phyloP scores from a whole-genome alignment of 2,329 filamentous ascomycete species.

The Venturia asperata region DNA sequence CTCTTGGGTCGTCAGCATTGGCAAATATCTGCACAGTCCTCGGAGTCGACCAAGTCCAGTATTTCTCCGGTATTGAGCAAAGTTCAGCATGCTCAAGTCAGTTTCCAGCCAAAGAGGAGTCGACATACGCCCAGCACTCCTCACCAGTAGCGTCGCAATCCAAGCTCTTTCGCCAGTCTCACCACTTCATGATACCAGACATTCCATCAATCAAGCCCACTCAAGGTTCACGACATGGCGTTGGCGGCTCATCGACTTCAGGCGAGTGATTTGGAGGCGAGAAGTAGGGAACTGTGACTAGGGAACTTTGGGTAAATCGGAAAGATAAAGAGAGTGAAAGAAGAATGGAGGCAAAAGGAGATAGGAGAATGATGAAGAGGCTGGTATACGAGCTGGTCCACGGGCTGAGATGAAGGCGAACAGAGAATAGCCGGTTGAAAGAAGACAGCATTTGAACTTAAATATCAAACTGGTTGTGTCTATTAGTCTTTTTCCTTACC shows the following conservation, averaged over 20 bases:
- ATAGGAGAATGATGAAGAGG: not conserved
- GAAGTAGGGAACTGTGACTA: not conserved
- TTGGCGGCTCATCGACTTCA: not conserved
- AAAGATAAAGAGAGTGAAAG: not conserved
- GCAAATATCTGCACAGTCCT: conserved; percentile 97
- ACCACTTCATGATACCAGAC: too few species aligned
- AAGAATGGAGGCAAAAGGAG: not conserved
- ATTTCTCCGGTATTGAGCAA: conserved; percentile 28
- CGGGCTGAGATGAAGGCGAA: not conserved
- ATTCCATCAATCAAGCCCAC: not conserved
- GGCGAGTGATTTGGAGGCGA: not conserved
- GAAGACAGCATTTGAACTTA: not conserved
- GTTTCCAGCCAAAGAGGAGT: too few species aligned
- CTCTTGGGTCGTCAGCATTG: conserved; percentile 90
- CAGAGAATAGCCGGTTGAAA: not conserved
- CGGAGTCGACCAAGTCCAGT: conserved; percentile 95
- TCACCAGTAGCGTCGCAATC: not conserved
- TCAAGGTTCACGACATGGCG: not conserved
- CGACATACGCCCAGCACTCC: too few species aligned
- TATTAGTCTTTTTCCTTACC: conserved; percentile 1
- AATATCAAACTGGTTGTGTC: not conserved
- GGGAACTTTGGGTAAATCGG: not conserved
- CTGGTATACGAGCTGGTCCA: not conserved
- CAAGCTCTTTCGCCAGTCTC: not conserved
- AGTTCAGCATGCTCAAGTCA: too few species aligned